Evolutionary conservation across 176 grass and related monocot genomes (phyloP).

Genomic region (Musa troglodytarum): DNA sequence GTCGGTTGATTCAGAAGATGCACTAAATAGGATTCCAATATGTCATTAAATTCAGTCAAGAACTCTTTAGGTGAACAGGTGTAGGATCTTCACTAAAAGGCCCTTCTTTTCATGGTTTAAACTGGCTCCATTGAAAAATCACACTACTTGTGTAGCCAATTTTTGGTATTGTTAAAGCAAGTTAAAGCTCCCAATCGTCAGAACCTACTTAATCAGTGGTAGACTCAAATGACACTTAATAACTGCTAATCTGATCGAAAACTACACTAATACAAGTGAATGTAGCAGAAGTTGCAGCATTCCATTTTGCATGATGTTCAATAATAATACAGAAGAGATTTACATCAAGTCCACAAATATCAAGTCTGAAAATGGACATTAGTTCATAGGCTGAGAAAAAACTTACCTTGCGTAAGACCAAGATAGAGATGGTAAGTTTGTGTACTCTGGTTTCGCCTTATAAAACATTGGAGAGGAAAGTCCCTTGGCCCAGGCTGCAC

Average conservation of each 20-base stretch:
- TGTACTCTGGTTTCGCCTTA: slow-evolving; percentile 44
- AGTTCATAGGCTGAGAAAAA: background rate
- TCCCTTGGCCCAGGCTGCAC: slow-evolving; percentile 82
- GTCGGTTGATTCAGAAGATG: background rate
- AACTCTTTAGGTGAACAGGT: background rate
- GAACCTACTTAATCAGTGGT: background rate
- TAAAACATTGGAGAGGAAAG: slow-evolving; percentile 65
- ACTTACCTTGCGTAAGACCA: slow-evolving; percentile 64
- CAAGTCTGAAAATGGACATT: background rate
- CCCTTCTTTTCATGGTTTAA: background rate
- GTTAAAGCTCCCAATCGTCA: no score
- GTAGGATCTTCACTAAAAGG: background rate
- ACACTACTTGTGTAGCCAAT: no score
- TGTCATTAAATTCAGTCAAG: background rate
- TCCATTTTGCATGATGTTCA: background rate
- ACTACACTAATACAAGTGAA: background rate
- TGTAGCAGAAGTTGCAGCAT: background rate
- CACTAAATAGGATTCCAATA: background rate
- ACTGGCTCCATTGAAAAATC: no score
- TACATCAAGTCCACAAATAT: background rate
- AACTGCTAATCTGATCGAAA: background rate
- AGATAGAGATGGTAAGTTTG: slow-evolving; percentile 72
- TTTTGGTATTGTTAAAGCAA: no score
- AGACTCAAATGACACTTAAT: background rate
- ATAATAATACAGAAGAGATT: background rate